A percentile compares a stretch with the other conserved stretches of the same genome.
Conservation (phyloP, 176 grass and related monocot species). For the Poa pratensis region DNA sequence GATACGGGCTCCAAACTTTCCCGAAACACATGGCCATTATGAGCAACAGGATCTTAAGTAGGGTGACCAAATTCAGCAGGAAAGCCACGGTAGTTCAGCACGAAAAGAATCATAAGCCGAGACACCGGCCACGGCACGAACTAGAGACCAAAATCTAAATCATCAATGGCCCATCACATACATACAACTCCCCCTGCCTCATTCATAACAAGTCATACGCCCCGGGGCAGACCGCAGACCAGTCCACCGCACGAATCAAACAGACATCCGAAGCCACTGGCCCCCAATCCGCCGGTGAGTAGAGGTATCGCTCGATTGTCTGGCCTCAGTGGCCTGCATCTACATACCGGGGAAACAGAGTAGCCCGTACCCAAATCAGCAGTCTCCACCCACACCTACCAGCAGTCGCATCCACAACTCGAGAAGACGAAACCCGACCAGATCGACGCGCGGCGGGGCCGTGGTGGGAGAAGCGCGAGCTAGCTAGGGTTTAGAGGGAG, state of each 20-base stretch:
- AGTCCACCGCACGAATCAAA: not conserved
- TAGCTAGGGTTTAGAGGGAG: slow-evolving; percentile 45
- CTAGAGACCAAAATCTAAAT: not conserved
- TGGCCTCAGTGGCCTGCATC: slow-evolving; percentile 1
- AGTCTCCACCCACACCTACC: not conserved
- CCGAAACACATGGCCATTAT: not conserved
- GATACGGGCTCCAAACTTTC: not conserved
- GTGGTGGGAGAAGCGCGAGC: too few relatives aligned
- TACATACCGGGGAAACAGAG: not conserved
- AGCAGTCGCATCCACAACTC: not conserved
- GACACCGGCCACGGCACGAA: too few relatives aligned
- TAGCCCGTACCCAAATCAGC: not conserved
- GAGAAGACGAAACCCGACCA: not conserved
- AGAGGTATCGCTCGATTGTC: not conserved
- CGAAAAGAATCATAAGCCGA: not conserved
- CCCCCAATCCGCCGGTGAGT: not conserved
- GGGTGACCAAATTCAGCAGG: not conserved
- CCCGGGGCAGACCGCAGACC: not conserved
- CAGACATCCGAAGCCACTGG: not conserved
- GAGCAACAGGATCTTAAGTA: too few relatives aligned
- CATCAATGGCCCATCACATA: not conserved
- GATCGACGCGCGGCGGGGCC: not conserved
- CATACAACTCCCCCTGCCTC: not conserved
- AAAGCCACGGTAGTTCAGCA: not conserved
- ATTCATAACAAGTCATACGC: not conserved